These are phyloP conservation scores for Neurospora sp. DNA, from an alignment of 495 filamentous ascomycete genomes.

Conservation along the genomic window DNA sequence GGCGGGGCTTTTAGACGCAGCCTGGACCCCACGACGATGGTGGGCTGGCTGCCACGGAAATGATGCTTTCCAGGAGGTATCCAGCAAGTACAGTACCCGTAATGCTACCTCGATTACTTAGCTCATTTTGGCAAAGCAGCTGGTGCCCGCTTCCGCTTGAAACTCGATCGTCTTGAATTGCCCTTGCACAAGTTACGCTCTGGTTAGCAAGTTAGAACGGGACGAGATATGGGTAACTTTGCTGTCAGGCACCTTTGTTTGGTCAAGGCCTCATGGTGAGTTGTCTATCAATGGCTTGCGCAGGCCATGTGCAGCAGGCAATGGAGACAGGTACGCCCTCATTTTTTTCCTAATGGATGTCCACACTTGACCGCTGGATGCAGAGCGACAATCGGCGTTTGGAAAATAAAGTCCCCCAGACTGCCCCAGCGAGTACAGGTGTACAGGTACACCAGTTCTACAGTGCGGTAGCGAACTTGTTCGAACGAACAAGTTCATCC, in stretches of 20 bases:
- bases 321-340: neutral
- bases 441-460: neutral
- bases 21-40: neutral
- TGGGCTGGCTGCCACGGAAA: neutral
- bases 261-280: neutral
- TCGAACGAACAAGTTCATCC: neutral
- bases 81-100: neutral
- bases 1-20: neutral
- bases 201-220: neutral
- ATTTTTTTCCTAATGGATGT: neutral
- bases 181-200: neutral
- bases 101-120: neutral
- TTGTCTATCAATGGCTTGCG: neutral
- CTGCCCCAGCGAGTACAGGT: neutral
- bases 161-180: neutral
- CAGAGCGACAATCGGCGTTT: neutral
- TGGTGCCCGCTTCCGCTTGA: neutral
- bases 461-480: neutral
- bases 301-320: neutral
- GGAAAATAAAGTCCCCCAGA: neutral
- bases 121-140: neutral
- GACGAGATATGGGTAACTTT: neutral
- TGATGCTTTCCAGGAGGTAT: neutral
- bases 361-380: neutral
- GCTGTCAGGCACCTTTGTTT: neutral